Evolutionary conservation across 257 asterid species (phyloP).

Genomic region (Solanum tarijense): DNA sequence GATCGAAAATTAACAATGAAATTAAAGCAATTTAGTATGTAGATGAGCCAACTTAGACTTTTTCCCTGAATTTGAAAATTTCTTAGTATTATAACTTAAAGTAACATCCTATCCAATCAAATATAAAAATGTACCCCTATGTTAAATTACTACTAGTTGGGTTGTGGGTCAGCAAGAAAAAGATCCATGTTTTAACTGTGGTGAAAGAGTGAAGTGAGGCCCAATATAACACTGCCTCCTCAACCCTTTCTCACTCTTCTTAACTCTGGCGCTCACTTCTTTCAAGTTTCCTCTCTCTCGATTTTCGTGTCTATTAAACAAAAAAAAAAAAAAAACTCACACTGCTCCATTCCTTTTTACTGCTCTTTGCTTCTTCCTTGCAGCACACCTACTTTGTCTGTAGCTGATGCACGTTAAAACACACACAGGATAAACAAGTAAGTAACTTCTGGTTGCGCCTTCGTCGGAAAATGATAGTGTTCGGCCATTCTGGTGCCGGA

Average conservation of each 20-base stretch:
- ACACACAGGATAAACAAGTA: neutral
- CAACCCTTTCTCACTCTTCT: neutral
- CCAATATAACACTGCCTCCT: slow-evolving; percentile 8
- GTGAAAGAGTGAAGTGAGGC: slow-evolving; percentile 1
- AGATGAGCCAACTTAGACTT: neutral
- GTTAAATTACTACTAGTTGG: neutral
- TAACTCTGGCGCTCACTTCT: slow-evolving; percentile 35
- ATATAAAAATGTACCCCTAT: neutral
- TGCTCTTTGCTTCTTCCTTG: slow-evolving; percentile 1
- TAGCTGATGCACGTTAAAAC: neutral
- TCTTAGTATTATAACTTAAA: neutral
- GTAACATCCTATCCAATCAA: neutral
- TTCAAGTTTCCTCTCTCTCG: slow-evolving; percentile 29
- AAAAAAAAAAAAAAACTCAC: neutral
- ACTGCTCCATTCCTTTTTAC: neutral
- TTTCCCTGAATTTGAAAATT: neutral
- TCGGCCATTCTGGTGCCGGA: slow-evolving; percentile 35
- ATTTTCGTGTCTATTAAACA: slow-evolving; percentile 6
- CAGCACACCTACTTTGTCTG: neutral
- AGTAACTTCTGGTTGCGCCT: neutral
- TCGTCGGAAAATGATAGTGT: slow-evolving; percentile 24
- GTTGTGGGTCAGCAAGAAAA: neutral
- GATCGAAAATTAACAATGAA: neutral
- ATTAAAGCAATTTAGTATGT: neutral
- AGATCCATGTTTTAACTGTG: neutral